Evolutionary conservation across 805 yeast species (phyloP), one percentile per base, ranked within the genome.

Genomic region (Myxozyma sirexii): DNA sequence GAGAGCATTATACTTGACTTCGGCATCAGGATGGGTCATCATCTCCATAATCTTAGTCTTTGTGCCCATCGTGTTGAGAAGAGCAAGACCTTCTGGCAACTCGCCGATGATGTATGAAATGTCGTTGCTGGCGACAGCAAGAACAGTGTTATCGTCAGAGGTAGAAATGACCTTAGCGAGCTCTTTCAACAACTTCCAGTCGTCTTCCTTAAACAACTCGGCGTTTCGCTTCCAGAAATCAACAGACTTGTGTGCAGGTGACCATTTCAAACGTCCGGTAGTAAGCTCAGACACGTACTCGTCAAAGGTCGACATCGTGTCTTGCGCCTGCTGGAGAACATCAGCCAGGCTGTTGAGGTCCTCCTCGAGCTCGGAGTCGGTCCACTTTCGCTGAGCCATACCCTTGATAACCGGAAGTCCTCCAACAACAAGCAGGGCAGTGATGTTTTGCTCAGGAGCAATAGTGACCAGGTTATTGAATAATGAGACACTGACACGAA

Each of bases 1-100:
- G 71, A 94, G 82, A 1, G 98, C 98, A 77, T 93, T 97, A 72
- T 87, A 94, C 72, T 93, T 89, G 66, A 94, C 92, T 71, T 90
- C 94, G 23, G 92, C 82, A 72, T 91, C 92, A 43, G 86, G 82
- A 59, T 85, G 84, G 69, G 83, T 84, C 84, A 94, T 85, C 64
- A 91, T 79, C 62, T 82, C 82, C 98, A 94, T 93, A 58, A 94
- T 83, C 72, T 84, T 83, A 23, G 87, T 77, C 79, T 94, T 94
- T 65, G 87, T 79, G 68, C 90, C 82, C 64, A 76, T 71, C 68
- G 82, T 75, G 69, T 77, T 79, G 51, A 88, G 72, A 13, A 83
- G 77, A 50, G 76, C 77, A 26, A 83, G 76, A 21, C 86, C 80
- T 60, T 85, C 90, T 4, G 91, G 88, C 29, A 81, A 78, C 64